These are phyloP conservation scores for Biscogniauxia sp. DNA, from an alignment of 2,329 filamentous ascomycete genomes.

Conservation along the genomic window DNA sequence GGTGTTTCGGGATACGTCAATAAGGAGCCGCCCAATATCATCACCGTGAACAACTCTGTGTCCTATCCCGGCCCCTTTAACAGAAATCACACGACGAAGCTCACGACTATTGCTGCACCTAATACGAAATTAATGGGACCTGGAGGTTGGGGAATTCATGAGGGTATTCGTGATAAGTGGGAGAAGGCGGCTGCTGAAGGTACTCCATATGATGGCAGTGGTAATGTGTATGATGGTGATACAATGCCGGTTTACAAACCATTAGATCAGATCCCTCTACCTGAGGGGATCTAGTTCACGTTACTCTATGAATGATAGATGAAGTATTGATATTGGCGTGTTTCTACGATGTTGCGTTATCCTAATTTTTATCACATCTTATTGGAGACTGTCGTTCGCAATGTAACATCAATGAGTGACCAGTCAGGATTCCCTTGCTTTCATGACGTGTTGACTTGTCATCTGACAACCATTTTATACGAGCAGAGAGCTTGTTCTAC, in stretches of 20 bases:
- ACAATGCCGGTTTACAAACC: slow-evolving; percentile 39
- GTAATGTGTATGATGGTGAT: slow-evolving; percentile 42
- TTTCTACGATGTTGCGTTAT: not conserved
- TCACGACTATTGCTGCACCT: slow-evolving; percentile 37
- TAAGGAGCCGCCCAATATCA: slow-evolving; percentile 36
- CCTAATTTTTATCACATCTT: too few relatives aligned
- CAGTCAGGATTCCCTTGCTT: too few relatives aligned
- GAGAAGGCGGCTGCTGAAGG: slow-evolving; percentile 20
- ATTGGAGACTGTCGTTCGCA: too few relatives aligned
- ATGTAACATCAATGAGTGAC: too few relatives aligned
- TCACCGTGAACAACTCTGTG: slow-evolving; percentile 37
- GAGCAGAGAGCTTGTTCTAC: too few relatives aligned
- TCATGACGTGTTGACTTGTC: too few relatives aligned
- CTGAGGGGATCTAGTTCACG: not conserved
- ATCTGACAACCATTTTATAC: too few relatives aligned
- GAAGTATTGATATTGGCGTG: not conserved
- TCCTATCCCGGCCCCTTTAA: slow-evolving; percentile 44
- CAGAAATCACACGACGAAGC: slow-evolving; percentile 30
- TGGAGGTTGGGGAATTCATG: slow-evolving; percentile 39
- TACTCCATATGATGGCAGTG: slow-evolving; percentile 47
- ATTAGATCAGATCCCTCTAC: slow-evolving; percentile 24
- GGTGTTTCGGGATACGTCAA: slow-evolving; percentile 54
- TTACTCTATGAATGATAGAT: not conserved
- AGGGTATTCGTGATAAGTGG: slow-evolving; percentile 34
- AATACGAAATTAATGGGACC: slow-evolving; percentile 44